Conservation (phyloP, 1,139 yeast genomes). For the Dujonia santamariae region DNA sequence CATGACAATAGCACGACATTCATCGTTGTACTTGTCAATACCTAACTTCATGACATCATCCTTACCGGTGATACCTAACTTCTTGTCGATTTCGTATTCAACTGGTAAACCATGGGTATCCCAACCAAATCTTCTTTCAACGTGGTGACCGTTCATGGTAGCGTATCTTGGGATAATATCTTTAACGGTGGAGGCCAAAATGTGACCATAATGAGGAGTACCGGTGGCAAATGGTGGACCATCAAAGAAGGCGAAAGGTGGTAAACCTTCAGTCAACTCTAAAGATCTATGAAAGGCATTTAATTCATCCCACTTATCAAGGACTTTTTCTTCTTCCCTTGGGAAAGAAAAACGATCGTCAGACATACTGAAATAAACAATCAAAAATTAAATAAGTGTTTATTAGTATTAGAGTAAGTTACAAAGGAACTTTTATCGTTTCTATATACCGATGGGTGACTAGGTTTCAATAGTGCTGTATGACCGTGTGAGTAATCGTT, state of each 20-base stretch:
- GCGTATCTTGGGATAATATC: constrained; percentile 98
- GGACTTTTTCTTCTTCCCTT: constrained; percentile 79
- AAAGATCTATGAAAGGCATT: constrained; percentile 90
- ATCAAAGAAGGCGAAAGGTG: constrained; percentile 90
- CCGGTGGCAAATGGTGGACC: constrained; percentile 99
- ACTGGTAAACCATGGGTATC: constrained; percentile 99
- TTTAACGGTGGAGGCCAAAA: constrained; percentile 92
- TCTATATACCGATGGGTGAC: too few relatives aligned
- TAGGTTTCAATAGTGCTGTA: too few relatives aligned
- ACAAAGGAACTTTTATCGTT: too few relatives aligned
- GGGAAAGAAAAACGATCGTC: constrained; percentile 59
- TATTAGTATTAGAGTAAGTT: too few relatives aligned
- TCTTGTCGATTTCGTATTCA: constrained; percentile 98
- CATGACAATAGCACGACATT: constrained; percentile 97
- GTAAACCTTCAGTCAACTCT: constrained; percentile 79
- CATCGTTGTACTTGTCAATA: constrained; percentile 87
- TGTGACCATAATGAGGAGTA: constrained; percentile 98
- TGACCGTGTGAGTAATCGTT: constrained; percentile 5
- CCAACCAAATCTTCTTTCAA: constrained; percentile 98
- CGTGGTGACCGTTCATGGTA: constrained; percentile 94
- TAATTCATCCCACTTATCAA: constrained; percentile 79
- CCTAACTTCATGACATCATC: constrained; percentile 94
- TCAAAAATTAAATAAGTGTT: neutral
- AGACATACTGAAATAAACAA: constrained; percentile 5
- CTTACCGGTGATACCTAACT: constrained; percentile 87